Percentiles rank a stretch among this genome's conserved stretches.
phyloP scores from a whole-genome alignment of 768 basidiomycete genomes.

The Phylloporus sp. region DNA sequence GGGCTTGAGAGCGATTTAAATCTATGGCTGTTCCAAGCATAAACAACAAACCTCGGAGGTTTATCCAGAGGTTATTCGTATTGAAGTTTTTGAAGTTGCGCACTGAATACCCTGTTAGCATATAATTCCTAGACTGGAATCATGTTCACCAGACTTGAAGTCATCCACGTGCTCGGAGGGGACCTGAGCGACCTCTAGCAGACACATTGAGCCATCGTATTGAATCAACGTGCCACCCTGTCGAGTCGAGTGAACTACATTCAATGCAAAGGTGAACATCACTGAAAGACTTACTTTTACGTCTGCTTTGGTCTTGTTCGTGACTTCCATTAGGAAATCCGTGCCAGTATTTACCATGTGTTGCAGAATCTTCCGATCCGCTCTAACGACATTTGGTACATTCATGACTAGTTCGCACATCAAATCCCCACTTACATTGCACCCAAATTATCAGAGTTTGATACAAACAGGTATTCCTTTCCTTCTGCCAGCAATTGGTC shows the following conservation, averaged over 20 bases:
- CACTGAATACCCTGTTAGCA: slow-evolving; percentile 34
- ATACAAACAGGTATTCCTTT: slow-evolving; percentile 96
- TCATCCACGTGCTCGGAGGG: slow-evolving; percentile 68
- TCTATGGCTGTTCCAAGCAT: not conserved
- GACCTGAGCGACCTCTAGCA: slow-evolving; percentile 74
- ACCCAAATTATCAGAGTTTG: slow-evolving; percentile 96
- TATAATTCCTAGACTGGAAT: not conserved
- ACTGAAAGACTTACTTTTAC: slow-evolving; percentile 35
- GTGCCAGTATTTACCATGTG: slow-evolving; percentile 80
- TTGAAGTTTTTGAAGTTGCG: slow-evolving; percentile 95
- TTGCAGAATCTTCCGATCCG: slow-evolving; percentile 79
- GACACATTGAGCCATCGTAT: slow-evolving; percentile 70
- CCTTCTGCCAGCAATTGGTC: slow-evolving; percentile 87
- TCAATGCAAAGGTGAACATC: not conserved
- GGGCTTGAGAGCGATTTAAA: slow-evolving; percentile 42
- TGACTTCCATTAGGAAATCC: slow-evolving; percentile 94
- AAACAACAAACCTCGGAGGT: slow-evolving; percentile 57
- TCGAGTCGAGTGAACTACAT: not conserved
- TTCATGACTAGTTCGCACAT: slow-evolving; percentile 5
- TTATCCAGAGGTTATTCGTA: slow-evolving; percentile 81
- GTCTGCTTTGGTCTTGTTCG: slow-evolving; percentile 94
- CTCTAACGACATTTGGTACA: slow-evolving; percentile 37
- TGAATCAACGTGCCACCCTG: slow-evolving; percentile 86
- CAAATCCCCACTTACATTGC: slow-evolving; percentile 59
- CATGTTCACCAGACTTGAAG: slow-evolving; percentile 57